Evolutionary conservation across 2,329 filamentous ascomycete species (phyloP), one percentile per base, ranked within the genome.

Genomic region (Fusarium sp.): DNA sequence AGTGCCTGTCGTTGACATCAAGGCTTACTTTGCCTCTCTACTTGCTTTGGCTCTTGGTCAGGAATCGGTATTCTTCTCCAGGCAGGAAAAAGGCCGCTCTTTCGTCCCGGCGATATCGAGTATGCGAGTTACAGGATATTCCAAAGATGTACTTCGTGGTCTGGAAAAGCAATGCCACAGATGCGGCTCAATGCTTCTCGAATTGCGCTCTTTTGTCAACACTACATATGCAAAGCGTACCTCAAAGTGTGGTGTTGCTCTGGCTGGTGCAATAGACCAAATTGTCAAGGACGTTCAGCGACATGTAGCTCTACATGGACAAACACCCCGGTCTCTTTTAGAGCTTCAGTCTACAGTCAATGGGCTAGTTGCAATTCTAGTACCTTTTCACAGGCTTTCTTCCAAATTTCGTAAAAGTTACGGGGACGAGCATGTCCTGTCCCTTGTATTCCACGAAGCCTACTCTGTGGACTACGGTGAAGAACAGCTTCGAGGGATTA

Each of bases 41-140:
- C 81, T 91, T 62, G 85, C 88, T 14, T 80, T 95, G 2, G 87
- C 88, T 0, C 83, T 94, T 7, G 92, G 92, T 1, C 84, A 91
- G 46, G 89, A 88, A 38, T 94, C 92, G 0, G 82, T 91, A 3
- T 84, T 96, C 32, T 96, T 93, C 75, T 74, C 77, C 0, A 93
- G 87, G 83, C 81, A 89, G 49, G 75, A 81, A 3, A 79, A 81
- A 4, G 81, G 82, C 26, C 78, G 77, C 23, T 79, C 78, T 0
- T 93, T 94, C 69, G 75, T 78, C 17, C 81, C 84, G 11, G 77
- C 78, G 3, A 69, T 85, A 1, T 71, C 80, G 1, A 75, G 78
- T 8, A 80, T 87, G 62, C 82, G 86, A 46, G 81, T 88, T 40
- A 84, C 86, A 0, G 87, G 88, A 7, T 86, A 87, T 69, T 83